A percentile compares a stretch with the other conserved stretches of the same genome.
These are phyloP conservation scores for Gossypium ekmanianum DNA, from an alignment of 345 rosid genomes.

Conservation along the genomic window DNA sequence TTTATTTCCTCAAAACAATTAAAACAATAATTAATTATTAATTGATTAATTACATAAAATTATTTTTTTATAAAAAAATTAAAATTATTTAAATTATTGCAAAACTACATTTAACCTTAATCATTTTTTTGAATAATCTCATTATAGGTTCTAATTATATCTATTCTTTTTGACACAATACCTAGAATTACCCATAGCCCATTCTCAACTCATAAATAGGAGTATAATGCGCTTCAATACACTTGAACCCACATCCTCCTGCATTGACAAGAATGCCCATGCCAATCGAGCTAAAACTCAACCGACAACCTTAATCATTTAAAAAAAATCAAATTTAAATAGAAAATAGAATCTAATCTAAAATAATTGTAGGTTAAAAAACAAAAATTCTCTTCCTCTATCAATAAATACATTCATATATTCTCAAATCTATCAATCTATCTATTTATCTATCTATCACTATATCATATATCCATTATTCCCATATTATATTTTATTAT, in stretches of 20 bases:
- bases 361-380: conserved; percentile 6
- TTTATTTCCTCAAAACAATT: no score
- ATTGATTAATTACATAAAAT: not conserved
- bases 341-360: conserved; percentile 2
- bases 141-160: no score
- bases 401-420: not conserved
- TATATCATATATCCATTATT: not conserved
- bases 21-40: not conserved
- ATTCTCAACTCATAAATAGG: no score
- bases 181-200: no score
- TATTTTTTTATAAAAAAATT: not conserved
- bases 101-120: not conserved
- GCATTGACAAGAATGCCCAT: no score
- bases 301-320: not conserved
- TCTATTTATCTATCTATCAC: not conserved
- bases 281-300: no score
- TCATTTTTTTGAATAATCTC: not conserved
- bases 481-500: not conserved
- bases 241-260: no score
- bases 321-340: not conserved
- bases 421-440: not conserved
- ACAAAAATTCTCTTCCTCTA: not conserved
- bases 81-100: not conserved
- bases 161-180: no score
- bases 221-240: no score